Evolutionary conservation across 192 early-diverging fungal species (phyloP), one percentile per base, ranked within the genome.

Genomic region (Phycomyces blakesleeanus): DNA sequence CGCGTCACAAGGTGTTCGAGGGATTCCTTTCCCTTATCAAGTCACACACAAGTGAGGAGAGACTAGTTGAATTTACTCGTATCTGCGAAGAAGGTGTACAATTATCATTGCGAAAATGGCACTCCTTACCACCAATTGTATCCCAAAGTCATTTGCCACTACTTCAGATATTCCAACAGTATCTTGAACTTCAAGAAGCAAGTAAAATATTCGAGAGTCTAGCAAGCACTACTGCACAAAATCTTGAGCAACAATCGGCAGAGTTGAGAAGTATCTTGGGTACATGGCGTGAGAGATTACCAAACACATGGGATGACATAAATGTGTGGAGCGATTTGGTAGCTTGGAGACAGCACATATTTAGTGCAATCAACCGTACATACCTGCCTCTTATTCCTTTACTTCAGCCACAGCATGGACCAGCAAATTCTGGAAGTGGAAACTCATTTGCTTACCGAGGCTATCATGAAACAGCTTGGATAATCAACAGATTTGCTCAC

Each of bases 381-480:
- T 99, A 97, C 66, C 73, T 94, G 14, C 96, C 95, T 0, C 77
- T 98, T 27, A 81, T 90, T 34, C 83, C 86, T 12, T 67, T 79
- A 22, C 63, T 83, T 39, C 78, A 74, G 25, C 78, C 79, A 27
- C 68, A 61, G 26, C 26, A 41, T 11, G 60, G 51, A 12, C 73
- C 76, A 15, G 66, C 77, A 8, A 80, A 84, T 22, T 68, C 76
- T 4, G 79, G 81, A 25, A 73, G 79, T 77, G 80, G 85, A 2
- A 89, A 91, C 62, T 95, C 95, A 34, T 93, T 89, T 64, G 94
- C 95, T 0, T 98, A 95, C 74, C 88, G 96, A 20, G 98, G 98
- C 22, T 96, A 95, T 75, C 98, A 99, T 74, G 96, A 99, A 74
- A 98, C 96, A 27, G 98, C 98, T 3, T 99, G 98, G 98, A 98